Evolutionary conservation across 2,329 filamentous ascomycete genomes (phyloP), one percentile per base, ranked within the genome.

Genomic region (Aspergillaceae sp.): DNA sequence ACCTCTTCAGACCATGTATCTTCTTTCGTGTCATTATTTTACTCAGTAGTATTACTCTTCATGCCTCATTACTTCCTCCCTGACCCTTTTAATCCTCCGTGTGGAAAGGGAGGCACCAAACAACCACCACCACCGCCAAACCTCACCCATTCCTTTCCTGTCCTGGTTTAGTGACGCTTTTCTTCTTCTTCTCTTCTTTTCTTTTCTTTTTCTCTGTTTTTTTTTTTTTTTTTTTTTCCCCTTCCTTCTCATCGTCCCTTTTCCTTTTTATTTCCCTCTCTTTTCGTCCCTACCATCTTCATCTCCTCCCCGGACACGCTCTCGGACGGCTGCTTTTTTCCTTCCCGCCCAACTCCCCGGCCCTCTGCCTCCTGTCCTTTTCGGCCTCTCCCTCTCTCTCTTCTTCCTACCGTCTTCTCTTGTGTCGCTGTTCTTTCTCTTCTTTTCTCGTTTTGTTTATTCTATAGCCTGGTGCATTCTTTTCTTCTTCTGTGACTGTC

Each of bases 391-490:
- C 28, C 29, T 46, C 29, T 19, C 44, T 30, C 41, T 40, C 29
- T 38, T 33, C 38, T 37, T 42, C 44, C 29, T 4, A 11, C 9
- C 5, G 9, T 11, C 19, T 29, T 36, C 32, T 11, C 26, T 43
- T 7, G 42, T 29, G 11, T 4, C 8, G 5, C 2, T 32, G 45
- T 46, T 35, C 33, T 40, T 48, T 52, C 27, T 26, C 43, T 36
- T 38, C 38, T 40, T 44, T 34, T n/a, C 43, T 32, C 35, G 4
- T 30, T 36, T 36, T 34, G 30, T 40, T 27, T 37, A n/a, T 9
- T 28, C 37, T 44, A 41, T 44, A 54, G 43, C 44, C 48, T 48
- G 51, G 48, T 46, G 51, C 50, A 45, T 43, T 47, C 50, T 50
- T 30, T 46, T 19, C 19, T 19, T 19, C 19, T 19, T 19, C 2